phyloP scores from a whole-genome alignment of 2,329 filamentous ascomycete species.

The Calonectria honghensis region DNA sequence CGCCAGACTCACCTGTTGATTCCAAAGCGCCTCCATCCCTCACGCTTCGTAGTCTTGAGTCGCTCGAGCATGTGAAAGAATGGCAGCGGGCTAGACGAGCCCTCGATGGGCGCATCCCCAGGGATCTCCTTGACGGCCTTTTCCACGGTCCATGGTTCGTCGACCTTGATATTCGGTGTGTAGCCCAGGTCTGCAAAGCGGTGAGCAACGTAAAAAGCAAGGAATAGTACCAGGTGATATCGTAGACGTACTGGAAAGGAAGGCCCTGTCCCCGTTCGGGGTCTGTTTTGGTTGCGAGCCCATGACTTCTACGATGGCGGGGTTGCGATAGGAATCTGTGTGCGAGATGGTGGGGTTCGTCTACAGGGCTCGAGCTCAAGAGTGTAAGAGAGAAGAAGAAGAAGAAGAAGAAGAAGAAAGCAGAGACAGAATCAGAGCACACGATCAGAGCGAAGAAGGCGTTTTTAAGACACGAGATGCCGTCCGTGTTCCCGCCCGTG shows the following conservation, averaged over 20 bases:
- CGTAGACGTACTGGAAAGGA: constrained; percentile 52
- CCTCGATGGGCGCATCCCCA: constrained; percentile 71
- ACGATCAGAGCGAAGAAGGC: background rate
- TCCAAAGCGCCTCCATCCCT: constrained; percentile 94
- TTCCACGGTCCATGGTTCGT: constrained; percentile 72
- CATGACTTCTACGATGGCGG: constrained; percentile 49
- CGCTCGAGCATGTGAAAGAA: constrained; percentile 97
- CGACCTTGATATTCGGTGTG: constrained; percentile 62
- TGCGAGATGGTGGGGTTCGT: constrained; percentile 36
- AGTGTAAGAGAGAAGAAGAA: constrained; percentile 11
- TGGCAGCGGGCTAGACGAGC: constrained; percentile 83
- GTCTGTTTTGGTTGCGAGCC: constrained; percentile 54
- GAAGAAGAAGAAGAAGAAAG: background rate
- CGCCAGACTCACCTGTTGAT: constrained; percentile 73
- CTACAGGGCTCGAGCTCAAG: background rate
- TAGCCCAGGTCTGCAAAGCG: constrained; percentile 58
- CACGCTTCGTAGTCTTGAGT: constrained; percentile 96
- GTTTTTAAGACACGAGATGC: background rate
- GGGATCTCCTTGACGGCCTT: constrained; percentile 80
- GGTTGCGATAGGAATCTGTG: constrained; percentile 31
- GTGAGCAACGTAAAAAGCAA: constrained; percentile 32
- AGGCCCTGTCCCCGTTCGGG: constrained; percentile 44
- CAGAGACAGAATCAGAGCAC: background rate
- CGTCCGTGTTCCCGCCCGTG: background rate
- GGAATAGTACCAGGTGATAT: background rate